Evolutionary conservation across 371 early-diverging fungal genomes (phyloP), one percentile per base, ranked within the genome.

Genomic region (Mortierella polycephala): DNA sequence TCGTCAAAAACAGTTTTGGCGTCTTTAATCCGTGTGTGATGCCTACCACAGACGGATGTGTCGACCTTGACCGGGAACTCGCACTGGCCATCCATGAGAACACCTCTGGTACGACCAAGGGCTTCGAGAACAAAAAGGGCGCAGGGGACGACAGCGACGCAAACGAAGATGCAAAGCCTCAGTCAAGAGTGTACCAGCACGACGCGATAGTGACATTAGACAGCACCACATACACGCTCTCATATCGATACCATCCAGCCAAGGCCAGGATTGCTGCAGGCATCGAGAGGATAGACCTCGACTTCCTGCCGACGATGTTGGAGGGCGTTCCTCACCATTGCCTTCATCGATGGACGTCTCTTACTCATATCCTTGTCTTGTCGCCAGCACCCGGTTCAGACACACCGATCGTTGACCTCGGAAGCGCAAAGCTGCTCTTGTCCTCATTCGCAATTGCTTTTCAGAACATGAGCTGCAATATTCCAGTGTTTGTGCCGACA

Each of bases 401-500:
- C 41, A 81, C 75, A 23, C 86, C 69, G 62, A 74, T 81, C 16
- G 82, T 92, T 13, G 92, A 92, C 60, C 70, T 89, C 7, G 83
- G 85, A 47, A 90, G 89, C 10, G 88, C 93, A 21, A 93, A 93
- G 55, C 73, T 87, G 1, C 69, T 95, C 21, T 57, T 92, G 37
- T 93, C 94, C 0, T 88, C 94, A 0, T 89, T 94, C 68, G 85
- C 89, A 18, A 86, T 94, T 46, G 95, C 95, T 0, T 85, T 93
- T 57, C 89, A 90, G 57, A 93, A 92, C 67, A 88, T 86, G 4
- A 86, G 84, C 5, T 95, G 95, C 74, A 80, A 67, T 18, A 75
- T 94, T 20, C 94, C 95, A 8, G 87, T 89, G 8, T 95, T 95
- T 85, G 88, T 93, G 9, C 92, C 92, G 0, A 87, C 88, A 11